Evolutionary conservation across 148 eudicot species (phyloP), one percentile per base, ranked within the genome.

Genomic region (Polygonum maritimum): DNA sequence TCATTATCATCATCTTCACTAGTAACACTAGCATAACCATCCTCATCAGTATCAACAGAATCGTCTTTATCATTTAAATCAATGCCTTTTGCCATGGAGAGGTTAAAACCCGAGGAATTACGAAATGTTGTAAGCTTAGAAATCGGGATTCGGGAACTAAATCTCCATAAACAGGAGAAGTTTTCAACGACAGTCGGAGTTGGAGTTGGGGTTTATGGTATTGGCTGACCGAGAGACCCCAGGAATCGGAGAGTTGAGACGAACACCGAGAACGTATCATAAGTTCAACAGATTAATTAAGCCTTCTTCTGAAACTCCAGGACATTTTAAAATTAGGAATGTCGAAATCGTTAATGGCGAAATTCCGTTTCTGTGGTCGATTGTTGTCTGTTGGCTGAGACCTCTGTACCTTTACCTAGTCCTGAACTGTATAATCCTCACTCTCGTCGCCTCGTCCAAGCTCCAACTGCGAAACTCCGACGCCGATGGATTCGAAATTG

Each of bases 331-430:
- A n/a, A n/a, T n/a, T n/a, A n/a, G n/a, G n/a, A n/a, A n/a, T n/a
- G n/a, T n/a, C n/a, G n/a, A n/a, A n/a, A n/a, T n/a, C n/a, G n/a
- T n/a, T n/a, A n/a, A n/a, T n/a, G n/a, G n/a, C n/a, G 87, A 90
- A 14, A 19, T 82, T 0, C 88, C 96, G 7, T 69, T 73, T 1
- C 49, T 89, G 33, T 90, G 85, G 82, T 81, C 84, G 57, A 33
- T 71, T 3, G 74, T 82, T 9, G 71, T 83, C n/a, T 35, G 6
- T 36, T 87, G 89, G 83, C 82, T 88, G 0, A 84, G 82, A 2
- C 98, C 96, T 19, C 98, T 94, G 7, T 92, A 94, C 76, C 79
- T 94, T 13, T 94, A 92, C 79, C 49, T 94, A 69, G 39, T 92
- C 76, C 82, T 92, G 39, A 94, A 94, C 83, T 85, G 82, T 35